Base-by-base conservation (phyloP, 1,139 yeast species). In the Candida tetrigidarum region DNA sequence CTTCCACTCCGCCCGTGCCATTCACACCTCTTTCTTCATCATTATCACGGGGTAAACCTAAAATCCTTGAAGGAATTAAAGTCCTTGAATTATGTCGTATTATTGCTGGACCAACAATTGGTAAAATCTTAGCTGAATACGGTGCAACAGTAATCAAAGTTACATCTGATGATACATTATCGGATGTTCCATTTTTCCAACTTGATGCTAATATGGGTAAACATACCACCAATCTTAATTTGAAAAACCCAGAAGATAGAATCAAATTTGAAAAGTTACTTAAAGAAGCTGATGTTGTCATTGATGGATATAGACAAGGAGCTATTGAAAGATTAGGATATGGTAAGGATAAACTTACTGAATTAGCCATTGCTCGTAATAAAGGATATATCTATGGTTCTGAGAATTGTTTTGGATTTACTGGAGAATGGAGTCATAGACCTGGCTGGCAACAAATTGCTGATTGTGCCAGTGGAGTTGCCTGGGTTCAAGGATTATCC, bases 371-470 rank as follows among this genome's bases (percentile, higher is more conserved):
- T 37, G 46, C 50, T 35, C 53, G 69, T 36, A 62, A 62, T 4
- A 64, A 62, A 46, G 69, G 69, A 3, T 60, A 59, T 42, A 60
- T 64, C 12, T 62, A 62, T 44, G 68, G 63, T 15, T 55, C 66
- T 7, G 69, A 64, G 47, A 63, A 65, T 50, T 64, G 69, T 46
- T 64, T 62, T 50, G 69, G 69, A 12, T 65, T 59, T 42, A 49
- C 50, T 28, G 69, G 69, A 16, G 63, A 57, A 40, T 65, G 66
- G 63, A 37, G 59, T 5, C 55, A 52, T 30, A 47, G 70, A 23
- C 55, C 69, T n/a, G 70, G 70, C 11, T 65, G 70, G 70, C 70
- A 65, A 50, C 70, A 65, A 48, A 65, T 65, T 44, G 64, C 68
- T 15, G 70, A 65, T 49, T 62, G 67, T 53, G 65, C 54, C 20